Conservation (phyloP, 2,329 filamentous ascomycete genomes). For the Fusarium marasasianum region DNA sequence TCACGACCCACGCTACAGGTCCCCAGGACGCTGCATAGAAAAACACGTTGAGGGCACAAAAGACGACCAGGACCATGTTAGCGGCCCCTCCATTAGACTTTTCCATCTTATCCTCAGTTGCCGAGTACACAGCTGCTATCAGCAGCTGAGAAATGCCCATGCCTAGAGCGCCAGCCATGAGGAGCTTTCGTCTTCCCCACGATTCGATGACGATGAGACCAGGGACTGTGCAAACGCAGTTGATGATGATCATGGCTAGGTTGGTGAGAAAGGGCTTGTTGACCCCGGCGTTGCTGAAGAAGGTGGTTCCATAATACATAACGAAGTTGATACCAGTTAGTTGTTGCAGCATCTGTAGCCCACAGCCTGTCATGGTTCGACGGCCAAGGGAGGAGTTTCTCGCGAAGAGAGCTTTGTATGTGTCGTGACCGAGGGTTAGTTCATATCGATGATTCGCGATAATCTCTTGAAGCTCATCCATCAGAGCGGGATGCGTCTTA, state of each 20-base stretch:
- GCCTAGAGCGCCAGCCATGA: constrained; percentile 77
- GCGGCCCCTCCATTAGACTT: constrained; percentile 52
- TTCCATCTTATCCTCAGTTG: constrained; percentile 42
- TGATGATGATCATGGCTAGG: constrained; percentile 80
- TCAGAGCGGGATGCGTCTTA: constrained; percentile 74
- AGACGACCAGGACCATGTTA: constrained; percentile 69
- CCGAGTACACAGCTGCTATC: constrained; percentile 69
- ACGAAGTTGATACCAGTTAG: constrained; percentile 80
- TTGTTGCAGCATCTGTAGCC: constrained; percentile 81
- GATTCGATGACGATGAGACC: constrained; percentile 80
- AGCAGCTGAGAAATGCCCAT: constrained; percentile 75
- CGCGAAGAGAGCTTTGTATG: constrained; percentile 68
- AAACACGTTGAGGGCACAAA: constrained; percentile 76
- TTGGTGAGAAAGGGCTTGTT: constrained; percentile 73
- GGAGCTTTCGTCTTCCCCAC: constrained; percentile 76
- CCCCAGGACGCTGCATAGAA: constrained; percentile 84
- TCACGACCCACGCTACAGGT: constrained; percentile 79
- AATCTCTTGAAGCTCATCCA: constrained; percentile 80
- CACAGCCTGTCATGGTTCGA: constrained; percentile 76
- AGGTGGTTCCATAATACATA: constrained; percentile 80
- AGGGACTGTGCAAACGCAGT: constrained; percentile 78
- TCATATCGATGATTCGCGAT: constrained; percentile 80
- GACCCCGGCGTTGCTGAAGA: constrained; percentile 71
- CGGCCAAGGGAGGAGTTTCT: constrained; percentile 72
- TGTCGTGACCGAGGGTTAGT: constrained; percentile 68